These are phyloP conservation scores for Platismatia glauca DNA, from an alignment of 495 filamentous ascomycete genomes.

Conservation along the genomic window DNA sequence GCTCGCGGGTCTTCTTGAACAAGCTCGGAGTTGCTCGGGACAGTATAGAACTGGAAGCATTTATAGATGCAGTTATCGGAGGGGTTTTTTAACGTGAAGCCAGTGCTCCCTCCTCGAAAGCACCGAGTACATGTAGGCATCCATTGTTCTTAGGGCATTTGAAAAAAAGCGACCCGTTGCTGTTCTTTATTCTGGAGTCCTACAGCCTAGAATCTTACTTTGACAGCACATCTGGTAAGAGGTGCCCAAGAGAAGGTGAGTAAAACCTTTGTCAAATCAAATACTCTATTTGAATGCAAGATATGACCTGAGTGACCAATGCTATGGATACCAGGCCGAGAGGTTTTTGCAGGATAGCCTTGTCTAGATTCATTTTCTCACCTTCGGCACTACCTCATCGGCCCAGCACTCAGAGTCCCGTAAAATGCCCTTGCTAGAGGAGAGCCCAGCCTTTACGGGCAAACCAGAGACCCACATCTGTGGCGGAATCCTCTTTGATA, in stretches of 20 bases:
- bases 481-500: slow-evolving; percentile 74
- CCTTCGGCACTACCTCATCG: not conserved
- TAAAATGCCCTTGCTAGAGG: slow-evolving; percentile 11
- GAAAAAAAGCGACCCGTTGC: not conserved
- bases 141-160: not conserved
- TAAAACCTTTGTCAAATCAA: not conserved
- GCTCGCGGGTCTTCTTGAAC: not conserved
- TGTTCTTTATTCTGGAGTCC: not conserved
- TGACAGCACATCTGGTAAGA: not conserved
- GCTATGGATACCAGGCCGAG: not conserved
- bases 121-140: no score
- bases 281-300: not conserved
- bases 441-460: slow-evolving; percentile 42
- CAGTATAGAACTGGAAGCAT: not conserved
- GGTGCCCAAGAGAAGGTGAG: not conserved
- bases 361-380: not conserved
- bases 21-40: not conserved
- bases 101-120: not conserved
- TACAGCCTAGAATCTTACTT: not conserved
- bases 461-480: slow-evolving; percentile 54
- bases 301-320: not conserved
- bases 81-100: no score
- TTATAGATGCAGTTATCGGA: not conserved
- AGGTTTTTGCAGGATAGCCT: not conserved
- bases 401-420: not conserved